A percentile compares a stretch with the other conserved stretches of the same genome.
phyloP scores from a whole-genome alignment of 148 eudicot species.

The Mesembryanthemum crystallinum region DNA sequence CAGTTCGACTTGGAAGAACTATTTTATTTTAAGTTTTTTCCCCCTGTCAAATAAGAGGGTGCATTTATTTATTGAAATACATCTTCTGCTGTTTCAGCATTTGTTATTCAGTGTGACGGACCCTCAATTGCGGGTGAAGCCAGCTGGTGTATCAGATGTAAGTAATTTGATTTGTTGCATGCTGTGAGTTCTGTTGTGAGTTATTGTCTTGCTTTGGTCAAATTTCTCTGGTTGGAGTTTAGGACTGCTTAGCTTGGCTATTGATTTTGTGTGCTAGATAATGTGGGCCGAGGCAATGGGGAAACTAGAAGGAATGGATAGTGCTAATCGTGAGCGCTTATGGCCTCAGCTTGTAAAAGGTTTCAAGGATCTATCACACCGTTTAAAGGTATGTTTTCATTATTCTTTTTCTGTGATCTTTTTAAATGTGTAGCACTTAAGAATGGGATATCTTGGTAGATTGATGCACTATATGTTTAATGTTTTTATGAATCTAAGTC shows the following conservation, averaged over 20 bases:
- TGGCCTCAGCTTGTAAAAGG: conserved; percentile 98
- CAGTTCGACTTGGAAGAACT: neutral
- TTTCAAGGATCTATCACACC: conserved; percentile 92
- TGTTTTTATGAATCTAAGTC: neutral
- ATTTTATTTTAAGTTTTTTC: neutral
- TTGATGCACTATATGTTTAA: neutral
- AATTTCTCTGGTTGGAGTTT: neutral
- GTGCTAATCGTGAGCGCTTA: conserved; percentile 79
- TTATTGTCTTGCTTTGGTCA: neutral
- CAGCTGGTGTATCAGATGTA: conserved; percentile 91
- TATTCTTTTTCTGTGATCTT: neutral
- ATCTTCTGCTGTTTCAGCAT: conserved; percentile 60
- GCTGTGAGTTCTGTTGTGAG: neutral
- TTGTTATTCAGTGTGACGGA: conserved; percentile 90
- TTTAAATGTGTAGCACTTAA: neutral
- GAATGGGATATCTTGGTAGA: neutral
- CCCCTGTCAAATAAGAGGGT: neutral
- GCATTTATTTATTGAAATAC: neutral
- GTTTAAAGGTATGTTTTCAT: conserved; percentile 60
- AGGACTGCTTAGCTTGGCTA: neutral
- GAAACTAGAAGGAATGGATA: conserved; percentile 97
- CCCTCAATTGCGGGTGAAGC: conserved; percentile 69
- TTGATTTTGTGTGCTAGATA: conserved; percentile 54
- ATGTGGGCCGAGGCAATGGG: conserved; percentile 99
- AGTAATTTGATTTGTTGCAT: conserved; percentile 29